Base-by-base conservation (phyloP, 2,329 filamentous ascomycete species). In the Hypoxylon sp. region DNA sequence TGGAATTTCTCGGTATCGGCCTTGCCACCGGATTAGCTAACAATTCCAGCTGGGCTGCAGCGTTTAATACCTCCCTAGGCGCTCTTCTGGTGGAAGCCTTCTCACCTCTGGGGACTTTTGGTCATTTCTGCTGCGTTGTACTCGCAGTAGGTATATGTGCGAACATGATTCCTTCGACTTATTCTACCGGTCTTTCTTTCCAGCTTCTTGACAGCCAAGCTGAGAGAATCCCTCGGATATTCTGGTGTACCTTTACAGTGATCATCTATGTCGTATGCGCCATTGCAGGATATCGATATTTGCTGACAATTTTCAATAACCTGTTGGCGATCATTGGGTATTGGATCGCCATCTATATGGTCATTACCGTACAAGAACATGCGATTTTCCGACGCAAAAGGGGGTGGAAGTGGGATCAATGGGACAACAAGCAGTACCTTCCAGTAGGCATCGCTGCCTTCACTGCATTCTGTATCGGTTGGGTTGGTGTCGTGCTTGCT, bases 281-380 rank as follows among this genome's bases (percentile, higher is more conserved):
- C 0, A 82, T 91, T 15, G 89, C 85, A 0, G 90, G 90, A 0
- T 84, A 89, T 13, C 82, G 84, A 24, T 79, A 89, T 70, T 82
- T 92, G 1, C 86, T 88, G 0, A 83, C 83, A 27, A 90, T 92
- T 64, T 91, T 92, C 75, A 88, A 87, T 10, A 92, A 92, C 75
- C 91, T 92, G 76, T 82, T 92, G 4, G 88, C 89, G 0, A 79
- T 92, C 21, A 92, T 92, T 87, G 90, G 90, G 1, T 92, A 92
- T 77, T 92, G 89, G 89, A 90, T 92, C 51, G 81, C 87, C 1
- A 77, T 89, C 1, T 84, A 88, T 73, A 24, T 61, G 2, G 55
- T 58, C 3, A 48, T 65, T 17, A 47, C 31, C 3, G 1, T 56
- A 11, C 50, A 65, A 42, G 90, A 92, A 74, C 85, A 89, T 53